A percentile compares a stretch with the other conserved stretches of the same genome.
These are phyloP conservation scores for Cymbopogon flexuosus DNA, from an alignment of 202 grass and related monocot genomes.

Conservation along the genomic window DNA sequence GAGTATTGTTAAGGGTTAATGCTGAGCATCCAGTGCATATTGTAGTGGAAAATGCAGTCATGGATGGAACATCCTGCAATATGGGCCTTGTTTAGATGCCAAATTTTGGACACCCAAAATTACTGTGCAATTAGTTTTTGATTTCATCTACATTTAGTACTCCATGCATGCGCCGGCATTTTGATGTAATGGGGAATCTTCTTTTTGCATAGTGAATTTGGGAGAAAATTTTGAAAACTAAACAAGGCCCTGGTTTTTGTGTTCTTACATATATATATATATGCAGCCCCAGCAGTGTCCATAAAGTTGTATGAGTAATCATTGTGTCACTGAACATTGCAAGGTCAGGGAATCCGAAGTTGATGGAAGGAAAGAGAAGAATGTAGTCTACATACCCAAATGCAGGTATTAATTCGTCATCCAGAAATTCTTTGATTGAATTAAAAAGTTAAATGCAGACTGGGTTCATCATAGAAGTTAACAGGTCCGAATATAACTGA, in stretches of 20 bases:
- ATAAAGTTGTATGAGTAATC: constrained; percentile 34
- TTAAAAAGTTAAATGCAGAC: not conserved
- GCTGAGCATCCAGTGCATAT: not conserved
- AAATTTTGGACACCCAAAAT: too few relatives aligned
- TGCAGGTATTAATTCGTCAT: constrained; percentile 68
- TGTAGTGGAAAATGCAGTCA: constrained; percentile 26
- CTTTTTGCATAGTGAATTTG: too few relatives aligned
- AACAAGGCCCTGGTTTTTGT: not conserved
- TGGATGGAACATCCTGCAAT: constrained; percentile 31
- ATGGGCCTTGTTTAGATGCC: not conserved
- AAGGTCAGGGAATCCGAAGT: constrained; percentile 89
- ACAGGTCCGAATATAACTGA: constrained; percentile 7
- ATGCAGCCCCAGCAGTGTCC: constrained; percentile 1
- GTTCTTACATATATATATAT: not conserved
- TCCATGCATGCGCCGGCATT: too few relatives aligned
- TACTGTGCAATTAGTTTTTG: too few relatives aligned
- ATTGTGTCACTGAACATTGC: constrained; percentile 41
- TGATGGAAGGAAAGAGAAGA: constrained; percentile 78
- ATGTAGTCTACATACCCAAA: constrained; percentile 89
- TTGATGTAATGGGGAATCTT: too few relatives aligned
- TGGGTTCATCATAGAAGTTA: not conserved
- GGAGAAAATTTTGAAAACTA: too few relatives aligned
- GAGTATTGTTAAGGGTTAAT: not conserved
- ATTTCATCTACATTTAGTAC: too few relatives aligned
- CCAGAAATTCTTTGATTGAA: not conserved